Evolutionary conservation across 495 filamentous ascomycete genomes (phyloP).

Genomic region (Penicillium arizonense): DNA sequence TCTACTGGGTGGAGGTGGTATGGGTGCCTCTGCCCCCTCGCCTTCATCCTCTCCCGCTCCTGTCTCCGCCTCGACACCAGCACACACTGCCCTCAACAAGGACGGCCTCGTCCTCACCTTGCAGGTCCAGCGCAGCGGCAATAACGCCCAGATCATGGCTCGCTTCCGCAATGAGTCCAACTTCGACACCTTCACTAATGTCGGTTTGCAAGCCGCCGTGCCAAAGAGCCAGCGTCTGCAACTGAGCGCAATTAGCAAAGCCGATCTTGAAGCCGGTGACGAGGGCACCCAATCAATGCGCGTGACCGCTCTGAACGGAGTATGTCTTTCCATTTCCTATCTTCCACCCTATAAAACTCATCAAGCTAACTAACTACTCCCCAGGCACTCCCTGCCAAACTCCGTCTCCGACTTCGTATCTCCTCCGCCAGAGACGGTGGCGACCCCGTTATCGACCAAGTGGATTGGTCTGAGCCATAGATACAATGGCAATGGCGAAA

Average conservation of each 20-base stretch:
- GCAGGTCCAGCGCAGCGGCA: constrained; percentile 74
- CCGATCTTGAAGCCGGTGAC: constrained; percentile 70
- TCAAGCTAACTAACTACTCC: constrained; percentile 10
- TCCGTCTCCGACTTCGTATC: constrained; percentile 84
- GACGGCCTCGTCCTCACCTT: constrained; percentile 79
- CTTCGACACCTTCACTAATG: constrained; percentile 60
- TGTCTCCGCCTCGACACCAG: constrained; percentile 30
- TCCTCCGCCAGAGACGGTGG: constrained; percentile 68
- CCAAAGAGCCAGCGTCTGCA: constrained; percentile 93
- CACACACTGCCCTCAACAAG: constrained; percentile 77
- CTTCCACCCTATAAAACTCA: not conserved
- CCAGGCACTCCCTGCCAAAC: constrained; percentile 62
- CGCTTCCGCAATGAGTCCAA: constrained; percentile 77
- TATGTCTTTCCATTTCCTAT: constrained; percentile 51
- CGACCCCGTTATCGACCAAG: constrained; percentile 80
- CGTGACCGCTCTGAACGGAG: constrained; percentile 77
- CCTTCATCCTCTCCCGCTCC: constrained; percentile 40
- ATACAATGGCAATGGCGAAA: not conserved
- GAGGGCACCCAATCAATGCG: constrained; percentile 90
- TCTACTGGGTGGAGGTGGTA: constrained; percentile 38
- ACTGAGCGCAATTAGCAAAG: constrained; percentile 78
- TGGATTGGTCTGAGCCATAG: constrained; percentile 89
- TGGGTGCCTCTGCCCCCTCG: constrained; percentile 43
- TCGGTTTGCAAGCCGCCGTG: constrained; percentile 89
- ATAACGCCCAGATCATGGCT: constrained; percentile 69